Evolutionary conservation across 129 eudicot species (phyloP), one percentile per base, ranked within the genome.

Genomic region (Escallonia rubra): DNA sequence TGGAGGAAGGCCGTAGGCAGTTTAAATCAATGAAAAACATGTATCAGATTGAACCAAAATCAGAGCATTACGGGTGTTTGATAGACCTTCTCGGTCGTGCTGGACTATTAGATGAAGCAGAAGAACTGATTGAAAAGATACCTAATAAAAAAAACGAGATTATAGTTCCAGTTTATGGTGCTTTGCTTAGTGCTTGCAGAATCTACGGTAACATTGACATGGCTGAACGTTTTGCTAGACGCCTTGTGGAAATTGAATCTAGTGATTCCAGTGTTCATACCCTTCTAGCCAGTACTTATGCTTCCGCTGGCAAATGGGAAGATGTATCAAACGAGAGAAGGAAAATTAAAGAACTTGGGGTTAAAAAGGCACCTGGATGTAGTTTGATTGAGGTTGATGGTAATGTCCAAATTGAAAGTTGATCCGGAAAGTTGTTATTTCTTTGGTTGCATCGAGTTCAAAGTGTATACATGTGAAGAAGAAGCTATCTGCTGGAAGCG

Each of bases 161-260:
- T 49, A 46, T 87, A n/a, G 70, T 83, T 70, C 89, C 89, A 10
- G 79, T 87, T 52, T 87, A 81, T 61, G 81, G 90, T 58, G 82
- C 90, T 72, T 67, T 87, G 70, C 83, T 87, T n/a, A 83, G 90
- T 74, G 85, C 95, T 11, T 87, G 95, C 66, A 78, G 95, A 72
- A 81, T 73, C 48, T 67, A 83, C 40, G 90, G 88, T 12, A 72
- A 87, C 67, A 79, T 87, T 49, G 85, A 87, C 59, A 67, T 87
- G 77, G 95, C 85, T 44, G 90, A 87, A 68, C 73, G 78, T 4
- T 65, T 87, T 40, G 85, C 90, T 55, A 79, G 76, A 11, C 67
- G 72, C 15, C 75, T 87, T 48, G 57, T 69, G 66, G 75, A 76
- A 59, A 84, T 83, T 61, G 95, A 73, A 64, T 59, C 61, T 10